phyloP scores from a whole-genome alignment of 768 basidiomycete genomes.

The Leccinellum rugosiceps region DNA sequence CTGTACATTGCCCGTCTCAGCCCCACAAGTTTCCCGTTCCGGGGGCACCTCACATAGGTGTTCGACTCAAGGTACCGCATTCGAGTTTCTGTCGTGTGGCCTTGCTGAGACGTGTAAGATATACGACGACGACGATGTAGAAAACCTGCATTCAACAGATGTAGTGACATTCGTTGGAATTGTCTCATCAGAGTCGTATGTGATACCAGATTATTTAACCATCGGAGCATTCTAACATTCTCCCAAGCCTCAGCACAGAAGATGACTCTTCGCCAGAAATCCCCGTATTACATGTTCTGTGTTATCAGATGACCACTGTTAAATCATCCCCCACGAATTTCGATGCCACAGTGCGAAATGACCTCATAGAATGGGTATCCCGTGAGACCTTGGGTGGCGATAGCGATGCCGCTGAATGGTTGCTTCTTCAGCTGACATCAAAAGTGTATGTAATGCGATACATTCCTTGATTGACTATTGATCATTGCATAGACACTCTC shows the following conservation, averaged over 20 bases:
- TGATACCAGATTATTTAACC: constrained; percentile 9
- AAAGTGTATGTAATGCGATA: constrained; percentile 51
- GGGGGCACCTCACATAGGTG: constrained; percentile 55
- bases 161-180: constrained; percentile 71
- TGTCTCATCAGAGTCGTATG: constrained; percentile 62
- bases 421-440: constrained; percentile 57
- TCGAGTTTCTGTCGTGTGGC: neutral
- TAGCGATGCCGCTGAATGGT: constrained; percentile 67
- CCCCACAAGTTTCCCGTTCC: constrained; percentile 68
- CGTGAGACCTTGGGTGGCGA: constrained; percentile 68
- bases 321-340: constrained; percentile 3
- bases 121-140: constrained; percentile 46
- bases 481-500: constrained; percentile 52
- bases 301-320: constrained; percentile 24
- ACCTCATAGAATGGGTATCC: constrained; percentile 73
- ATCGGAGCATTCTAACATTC: constrained; percentile 14
- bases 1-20: constrained; percentile 27
- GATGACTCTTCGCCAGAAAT: constrained; percentile 37
- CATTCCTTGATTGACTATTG: neutral
- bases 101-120: constrained; percentile 40
- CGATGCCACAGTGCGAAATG: constrained; percentile 37
- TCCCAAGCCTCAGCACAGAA: constrained; percentile 39
- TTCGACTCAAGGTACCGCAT: constrained; percentile 61
- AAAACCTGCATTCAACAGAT: constrained; percentile 57
- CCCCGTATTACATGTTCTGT: constrained; percentile 71